A percentile compares a stretch with the other conserved stretches of the same genome.
These are phyloP conservation scores for Diaporthe ampelina DNA, from an alignment of 2,329 filamentous ascomycete genomes.

Conservation along the genomic window DNA sequence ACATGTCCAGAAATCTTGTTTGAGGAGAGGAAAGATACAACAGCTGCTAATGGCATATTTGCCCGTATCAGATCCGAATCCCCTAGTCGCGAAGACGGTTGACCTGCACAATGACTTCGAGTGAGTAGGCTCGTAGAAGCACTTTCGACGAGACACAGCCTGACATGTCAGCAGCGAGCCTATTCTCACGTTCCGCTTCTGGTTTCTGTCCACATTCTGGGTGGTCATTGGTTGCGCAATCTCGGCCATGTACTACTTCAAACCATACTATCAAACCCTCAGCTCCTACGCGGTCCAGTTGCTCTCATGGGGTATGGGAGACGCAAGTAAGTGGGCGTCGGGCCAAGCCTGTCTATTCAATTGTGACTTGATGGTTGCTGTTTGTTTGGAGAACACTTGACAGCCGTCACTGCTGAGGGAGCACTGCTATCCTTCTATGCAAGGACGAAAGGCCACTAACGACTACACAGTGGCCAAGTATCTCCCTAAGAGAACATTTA, in stretches of 20 bases:
- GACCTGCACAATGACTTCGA: slow-evolving; percentile 50
- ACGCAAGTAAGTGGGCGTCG: slow-evolving; percentile 29
- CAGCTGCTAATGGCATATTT: background rate
- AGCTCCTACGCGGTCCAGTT: slow-evolving; percentile 51
- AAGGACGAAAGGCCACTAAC: slow-evolving; percentile 10
- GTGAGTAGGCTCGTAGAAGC: slow-evolving; percentile 38
- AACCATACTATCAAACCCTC: slow-evolving; percentile 48
- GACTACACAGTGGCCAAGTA: slow-evolving; percentile 43
- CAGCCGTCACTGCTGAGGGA: background rate
- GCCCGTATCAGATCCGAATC: slow-evolving; percentile 44
- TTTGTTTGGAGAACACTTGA: background rate
- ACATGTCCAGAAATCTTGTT: background rate
- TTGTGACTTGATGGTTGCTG: background rate
- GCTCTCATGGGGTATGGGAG: slow-evolving; percentile 51
- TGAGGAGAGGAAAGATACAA: background rate
- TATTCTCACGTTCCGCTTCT: slow-evolving; percentile 52
- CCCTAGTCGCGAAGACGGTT: slow-evolving; percentile 52
- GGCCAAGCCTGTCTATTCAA: background rate
- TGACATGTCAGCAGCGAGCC: slow-evolving; percentile 45
- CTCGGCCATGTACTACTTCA: slow-evolving; percentile 52
- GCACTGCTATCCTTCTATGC: no score
- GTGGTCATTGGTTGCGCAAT: slow-evolving; percentile 49
- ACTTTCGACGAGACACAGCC: background rate
- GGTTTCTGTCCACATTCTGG: slow-evolving; percentile 50
- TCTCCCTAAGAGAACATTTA: slow-evolving; percentile 46